Percentiles rank a stretch among this genome's conserved stretches.
phyloP scores from a whole-genome alignment of 768 basidiomycete genomes.

The Paxillus ammoniavirescens region DNA sequence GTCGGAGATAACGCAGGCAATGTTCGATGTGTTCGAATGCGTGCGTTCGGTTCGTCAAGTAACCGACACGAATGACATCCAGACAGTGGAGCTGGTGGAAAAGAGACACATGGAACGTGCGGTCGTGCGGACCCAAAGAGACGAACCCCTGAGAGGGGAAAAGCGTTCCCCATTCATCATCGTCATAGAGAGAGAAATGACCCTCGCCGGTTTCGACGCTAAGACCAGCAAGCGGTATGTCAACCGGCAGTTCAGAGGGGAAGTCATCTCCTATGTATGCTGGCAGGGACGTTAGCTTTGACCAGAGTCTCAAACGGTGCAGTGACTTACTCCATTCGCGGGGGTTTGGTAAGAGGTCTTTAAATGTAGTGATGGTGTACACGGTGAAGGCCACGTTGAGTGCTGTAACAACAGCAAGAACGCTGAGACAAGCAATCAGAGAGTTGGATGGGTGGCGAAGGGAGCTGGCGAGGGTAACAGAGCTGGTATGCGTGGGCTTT shows the following conservation, averaged over 20 bases:
- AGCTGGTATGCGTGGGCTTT: not conserved
- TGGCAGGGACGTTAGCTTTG: slow-evolving; percentile 2
- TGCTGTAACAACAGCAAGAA: slow-evolving; percentile 20
- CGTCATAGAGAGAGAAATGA: slow-evolving; percentile 32
- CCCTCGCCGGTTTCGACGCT: slow-evolving; percentile 22
- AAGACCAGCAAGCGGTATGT: slow-evolving; percentile 28
- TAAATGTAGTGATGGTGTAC: slow-evolving; percentile 14
- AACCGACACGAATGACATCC: slow-evolving; percentile 33
- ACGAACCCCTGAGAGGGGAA: slow-evolving; percentile 35
- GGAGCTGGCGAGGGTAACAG: not conserved
- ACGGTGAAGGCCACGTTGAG: slow-evolving; percentile 21
- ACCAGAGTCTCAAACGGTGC: not conserved
- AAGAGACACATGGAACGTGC: slow-evolving; percentile 35
- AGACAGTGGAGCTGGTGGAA: slow-evolving; percentile 53
- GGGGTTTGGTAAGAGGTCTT: slow-evolving; percentile 10
- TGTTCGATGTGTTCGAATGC: slow-evolving; percentile 34
- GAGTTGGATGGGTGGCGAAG: not conserved
- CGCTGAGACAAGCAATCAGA: slow-evolving; percentile 13
- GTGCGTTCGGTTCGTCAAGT: slow-evolving; percentile 22
- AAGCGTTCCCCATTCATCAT: slow-evolving; percentile 36
- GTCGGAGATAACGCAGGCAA: slow-evolving; percentile 40
- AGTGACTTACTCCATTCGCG: slow-evolving; percentile 25
- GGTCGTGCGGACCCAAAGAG: slow-evolving; percentile 32
- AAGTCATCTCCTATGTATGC: slow-evolving; percentile 32
- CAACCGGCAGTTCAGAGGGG: slow-evolving; percentile 31